These are phyloP conservation scores for Calcarisporium arbuscula DNA, from an alignment of 2,329 filamentous ascomycete genomes.

Conservation along the genomic window DNA sequence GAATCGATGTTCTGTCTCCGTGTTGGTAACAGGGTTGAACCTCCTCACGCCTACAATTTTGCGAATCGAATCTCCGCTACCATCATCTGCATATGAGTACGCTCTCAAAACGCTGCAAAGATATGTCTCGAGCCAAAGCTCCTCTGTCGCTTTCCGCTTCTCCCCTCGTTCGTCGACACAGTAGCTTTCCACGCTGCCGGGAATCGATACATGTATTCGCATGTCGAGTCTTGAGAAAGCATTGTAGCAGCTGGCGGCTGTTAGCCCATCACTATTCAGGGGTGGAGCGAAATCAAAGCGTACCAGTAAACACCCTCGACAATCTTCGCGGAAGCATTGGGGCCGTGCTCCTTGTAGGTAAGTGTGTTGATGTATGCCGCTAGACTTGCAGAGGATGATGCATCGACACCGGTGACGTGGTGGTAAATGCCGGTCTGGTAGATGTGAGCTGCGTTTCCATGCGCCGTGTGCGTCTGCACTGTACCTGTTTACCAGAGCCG, in stretches of 20 bases:
- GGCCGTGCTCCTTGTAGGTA: slow-evolving; percentile 81
- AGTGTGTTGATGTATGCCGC: slow-evolving; percentile 98
- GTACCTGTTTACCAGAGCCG: slow-evolving; percentile 51
- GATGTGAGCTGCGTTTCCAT: slow-evolving; percentile 13
- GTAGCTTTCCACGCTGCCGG: slow-evolving; percentile 92
- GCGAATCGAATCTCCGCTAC: slow-evolving; percentile 87
- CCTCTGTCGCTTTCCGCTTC: slow-evolving; percentile 86
- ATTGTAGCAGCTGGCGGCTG: slow-evolving; percentile 73
- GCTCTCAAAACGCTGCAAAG: slow-evolving; percentile 89
- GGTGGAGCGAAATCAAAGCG: slow-evolving; percentile 15
- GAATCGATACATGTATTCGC: slow-evolving; percentile 96
- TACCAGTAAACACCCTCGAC: slow-evolving; percentile 93
- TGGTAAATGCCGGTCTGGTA: slow-evolving; percentile 84
- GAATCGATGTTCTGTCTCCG: slow-evolving; percentile 96
- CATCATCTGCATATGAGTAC: slow-evolving; percentile 95
- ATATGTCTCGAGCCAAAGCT: slow-evolving; percentile 95
- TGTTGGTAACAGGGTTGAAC: slow-evolving; percentile 96
- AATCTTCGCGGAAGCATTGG: slow-evolving; percentile 68
- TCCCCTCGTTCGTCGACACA: slow-evolving; percentile 96
- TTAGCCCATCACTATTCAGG: slow-evolving; percentile 11
- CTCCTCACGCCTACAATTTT: slow-evolving; percentile 95
- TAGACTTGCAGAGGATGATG: slow-evolving; percentile 92
- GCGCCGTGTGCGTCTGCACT: slow-evolving; percentile 2
- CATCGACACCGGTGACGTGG: slow-evolving; percentile 95
- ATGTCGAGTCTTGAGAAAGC: slow-evolving; percentile 96